Evolutionary conservation across 768 basidiomycete species (phyloP), one percentile per base, ranked within the genome.

Genomic region (Leccinum imitatum): DNA sequence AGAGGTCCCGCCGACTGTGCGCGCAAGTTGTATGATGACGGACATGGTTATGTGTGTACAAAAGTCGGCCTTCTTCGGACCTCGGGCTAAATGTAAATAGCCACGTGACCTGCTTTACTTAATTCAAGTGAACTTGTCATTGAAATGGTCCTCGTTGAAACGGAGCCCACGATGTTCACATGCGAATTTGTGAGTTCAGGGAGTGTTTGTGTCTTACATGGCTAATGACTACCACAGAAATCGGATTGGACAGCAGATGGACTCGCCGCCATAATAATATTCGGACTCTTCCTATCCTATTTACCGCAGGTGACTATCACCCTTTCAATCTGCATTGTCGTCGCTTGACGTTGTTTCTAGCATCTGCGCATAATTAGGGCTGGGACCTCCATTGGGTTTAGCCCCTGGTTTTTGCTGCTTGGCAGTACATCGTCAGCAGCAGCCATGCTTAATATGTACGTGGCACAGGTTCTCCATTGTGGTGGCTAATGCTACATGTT

Each of bases 351-450:
- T 57, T 15, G 8, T n/a, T 31, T 2, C 31, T 53, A 93, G 89
- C 92, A 93, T 66, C 75, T 85, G 56, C 83, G 93, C 7, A 97
- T 97, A 65, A 89, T 97, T 67, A 71, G 78, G 53, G 80, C 85
- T 23, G 81, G 84, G 41, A 89, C 93, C 0, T 93, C 90, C 0
- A 87, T 95, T 65, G 97, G 97, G 0, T 86, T 98, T 63, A 95
- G 91, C 62, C 93, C 95, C 17, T 88, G 90, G 83, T 98, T 91
- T 69, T 77, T 98, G 35, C 78, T 98, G 6, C 84, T 98, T 0
- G 97, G 97, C 7, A 88, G 87, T 62, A 92, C 90, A 0, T 91
- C 90, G 15, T 84, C 87, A 13, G 89, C 91, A 3, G 87, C 91
- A 0, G 90, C 83, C 1, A 83, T 95, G 83, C 77, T 95, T 53